phyloP scores from a whole-genome alignment of 169 alveolate species.

The Plasmodium gonderi region DNA sequence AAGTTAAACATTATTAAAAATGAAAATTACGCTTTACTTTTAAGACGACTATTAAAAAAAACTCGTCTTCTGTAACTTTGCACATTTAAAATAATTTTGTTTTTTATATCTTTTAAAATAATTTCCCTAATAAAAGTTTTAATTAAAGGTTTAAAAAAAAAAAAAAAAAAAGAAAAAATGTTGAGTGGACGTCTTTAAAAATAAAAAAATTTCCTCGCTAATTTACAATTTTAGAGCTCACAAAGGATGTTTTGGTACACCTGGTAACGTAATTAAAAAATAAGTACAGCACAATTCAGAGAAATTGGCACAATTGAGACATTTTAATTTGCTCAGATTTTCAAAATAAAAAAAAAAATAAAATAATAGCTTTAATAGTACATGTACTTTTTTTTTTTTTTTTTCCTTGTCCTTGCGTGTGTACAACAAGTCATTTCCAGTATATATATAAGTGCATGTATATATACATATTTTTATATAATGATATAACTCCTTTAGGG shows the following conservation, averaged over 20 bases:
- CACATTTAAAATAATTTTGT: constrained; percentile 28
- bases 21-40: constrained; percentile 2
- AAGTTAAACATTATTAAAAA: not conserved
- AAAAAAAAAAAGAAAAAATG: not conserved
- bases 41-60: constrained; percentile 10
- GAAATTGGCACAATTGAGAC: constrained; percentile 13
- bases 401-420: constrained; percentile 24
- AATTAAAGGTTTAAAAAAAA: not conserved
- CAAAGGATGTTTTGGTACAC: not conserved
- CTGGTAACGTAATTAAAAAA: not conserved
- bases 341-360: not conserved
- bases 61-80: constrained; percentile 50
- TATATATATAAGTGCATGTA: not conserved
- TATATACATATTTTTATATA: not conserved
- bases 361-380: constrained; percentile 4
- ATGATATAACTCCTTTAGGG: not conserved
- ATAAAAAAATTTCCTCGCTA: not conserved
- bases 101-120: constrained; percentile 10
- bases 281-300: constrained; percentile 1
- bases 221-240: constrained; percentile 1
- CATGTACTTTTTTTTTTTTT: not conserved
- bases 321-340: constrained; percentile 11
- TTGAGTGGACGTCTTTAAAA: not conserved
- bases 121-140: constrained; percentile 16
- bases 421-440: constrained; percentile 24